A percentile compares a stretch with the other conserved stretches of the same genome.
Conservation (phyloP, 371 early-diverging fungal genomes). For the Lichtheimia ramosa region DNA sequence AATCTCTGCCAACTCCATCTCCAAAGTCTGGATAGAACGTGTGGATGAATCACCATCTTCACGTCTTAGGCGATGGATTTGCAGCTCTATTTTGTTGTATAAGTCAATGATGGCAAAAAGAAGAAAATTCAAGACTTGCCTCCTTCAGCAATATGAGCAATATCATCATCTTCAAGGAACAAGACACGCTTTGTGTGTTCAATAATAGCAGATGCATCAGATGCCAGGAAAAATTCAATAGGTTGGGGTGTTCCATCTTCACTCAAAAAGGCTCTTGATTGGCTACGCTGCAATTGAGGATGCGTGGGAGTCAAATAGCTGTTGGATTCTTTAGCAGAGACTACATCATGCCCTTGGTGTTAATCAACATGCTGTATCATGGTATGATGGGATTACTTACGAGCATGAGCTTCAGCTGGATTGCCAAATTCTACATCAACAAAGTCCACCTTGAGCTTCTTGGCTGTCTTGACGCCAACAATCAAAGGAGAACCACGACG, state of each 20-base stretch:
- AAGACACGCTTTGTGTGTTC: constrained; percentile 98
- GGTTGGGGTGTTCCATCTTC: constrained; percentile 90
- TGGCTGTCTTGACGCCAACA: constrained; percentile 94
- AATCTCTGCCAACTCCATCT: constrained; percentile 95
- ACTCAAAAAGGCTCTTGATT: constrained; percentile 89
- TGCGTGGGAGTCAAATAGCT: constrained; percentile 31
- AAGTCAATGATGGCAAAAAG: neutral
- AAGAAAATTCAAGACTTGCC: constrained; percentile 29
- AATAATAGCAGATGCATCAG: constrained; percentile 95
- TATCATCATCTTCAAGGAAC: constrained; percentile 97
- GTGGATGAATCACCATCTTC: constrained; percentile 83
- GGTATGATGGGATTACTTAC: neutral
- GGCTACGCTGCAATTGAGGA: constrained; percentile 75
- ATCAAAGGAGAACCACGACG: constrained; percentile 96
- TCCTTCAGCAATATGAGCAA: constrained; percentile 90
- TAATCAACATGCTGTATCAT: constrained; percentile 2
- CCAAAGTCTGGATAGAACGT: constrained; percentile 94
- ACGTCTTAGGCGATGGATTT: constrained; percentile 93
- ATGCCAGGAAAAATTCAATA: constrained; percentile 95
- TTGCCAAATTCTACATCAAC: constrained; percentile 71
- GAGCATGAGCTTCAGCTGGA: constrained; percentile 10
- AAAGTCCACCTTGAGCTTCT: constrained; percentile 92
- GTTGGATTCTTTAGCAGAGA: constrained; percentile 26
- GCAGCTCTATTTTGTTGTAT: constrained; percentile 64
- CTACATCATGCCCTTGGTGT: neutral